Evolutionary conservation across 768 basidiomycete species (phyloP), one percentile per base, ranked within the genome.

Genomic region (Leccinum longicurvipes): DNA sequence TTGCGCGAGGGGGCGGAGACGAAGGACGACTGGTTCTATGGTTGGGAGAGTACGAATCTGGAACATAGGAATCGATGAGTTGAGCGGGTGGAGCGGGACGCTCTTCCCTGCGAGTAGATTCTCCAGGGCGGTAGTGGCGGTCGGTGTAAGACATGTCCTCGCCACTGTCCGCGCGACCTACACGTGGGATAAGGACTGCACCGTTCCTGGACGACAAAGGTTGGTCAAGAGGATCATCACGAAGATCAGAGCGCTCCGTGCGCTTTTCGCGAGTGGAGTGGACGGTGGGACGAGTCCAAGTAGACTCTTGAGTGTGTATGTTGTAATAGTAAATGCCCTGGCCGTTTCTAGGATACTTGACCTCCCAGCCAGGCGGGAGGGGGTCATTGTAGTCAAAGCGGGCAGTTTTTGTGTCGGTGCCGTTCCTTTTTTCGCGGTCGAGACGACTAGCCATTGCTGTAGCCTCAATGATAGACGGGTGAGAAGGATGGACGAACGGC

Each of bases 281-380:
- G 61, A 66, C 72, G 63, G 74, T 73, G 54, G 84, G 85, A 55
- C 75, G 74, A 45, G 68, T 73, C 86, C 87, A 87, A 3, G 81
- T 82, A 21, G 81, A 80, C 65, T 81, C 73, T 48, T 79, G 68
- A 6, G 84, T 85, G 58, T 74, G 76, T 45, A 66, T 63, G 60
- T 87, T 86, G 61, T 83, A 85, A 60, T 82, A 86, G 60, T 87
- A 86, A 4, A 68, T 63, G 19, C 77, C 76, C 17, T 72, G 72
- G 10, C 78, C 80, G 50, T 67, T 78, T 58, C 82, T 73, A 31
- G 85, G 76, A 56, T 75, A 64, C 58, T 83, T 79, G 56, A 76
- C 59, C 71, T 87, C 86, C 86, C 86, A 86, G 52, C 79, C 78
- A 24, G 79, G 76, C 17, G 85, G 84, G 25, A 86, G 74, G 34